These are phyloP conservation scores for Pythium chondricola DNA, from an alignment of 352 stramenopile genomes.

Conservation along the genomic window DNA sequence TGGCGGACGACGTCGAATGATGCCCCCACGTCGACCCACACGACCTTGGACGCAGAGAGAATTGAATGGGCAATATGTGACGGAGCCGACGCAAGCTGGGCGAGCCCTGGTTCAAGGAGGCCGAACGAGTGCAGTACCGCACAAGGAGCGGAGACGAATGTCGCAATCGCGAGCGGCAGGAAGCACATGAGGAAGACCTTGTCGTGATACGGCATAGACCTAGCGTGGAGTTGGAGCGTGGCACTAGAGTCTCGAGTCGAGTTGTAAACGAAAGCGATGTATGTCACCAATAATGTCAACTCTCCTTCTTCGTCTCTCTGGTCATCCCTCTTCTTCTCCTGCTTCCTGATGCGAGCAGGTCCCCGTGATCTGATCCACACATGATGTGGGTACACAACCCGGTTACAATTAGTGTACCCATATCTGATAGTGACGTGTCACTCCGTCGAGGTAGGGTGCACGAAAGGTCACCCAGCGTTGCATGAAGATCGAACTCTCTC, in stretches of 20 bases:
- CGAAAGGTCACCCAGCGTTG: not conserved
- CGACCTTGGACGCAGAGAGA: not conserved
- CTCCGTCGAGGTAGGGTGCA: not conserved
- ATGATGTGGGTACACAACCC: no score
- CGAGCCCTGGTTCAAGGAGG: not conserved
- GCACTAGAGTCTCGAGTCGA: no score
- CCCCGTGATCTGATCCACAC: no score
- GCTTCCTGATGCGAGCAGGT: no score
- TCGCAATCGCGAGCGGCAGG: slow-evolving; percentile 1
- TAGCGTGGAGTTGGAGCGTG: not conserved
- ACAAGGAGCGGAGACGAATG: not conserved
- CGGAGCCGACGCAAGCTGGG: not conserved
- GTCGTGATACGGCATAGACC: not conserved
- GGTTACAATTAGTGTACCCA: not conserved
- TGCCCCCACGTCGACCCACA: not conserved
- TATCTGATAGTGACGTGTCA: not conserved
- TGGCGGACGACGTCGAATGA: not conserved
- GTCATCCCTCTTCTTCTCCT: no score
- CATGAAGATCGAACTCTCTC: not conserved
- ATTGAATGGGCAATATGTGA: not conserved
- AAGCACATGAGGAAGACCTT: not conserved
- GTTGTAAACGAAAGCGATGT: no score
- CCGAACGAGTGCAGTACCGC: slow-evolving; percentile 1
- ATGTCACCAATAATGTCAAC: no score
- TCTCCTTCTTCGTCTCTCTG: no score